Evolutionary conservation across 345 rosid species (phyloP).

Genomic region (Eucalyptus viminalis): DNA sequence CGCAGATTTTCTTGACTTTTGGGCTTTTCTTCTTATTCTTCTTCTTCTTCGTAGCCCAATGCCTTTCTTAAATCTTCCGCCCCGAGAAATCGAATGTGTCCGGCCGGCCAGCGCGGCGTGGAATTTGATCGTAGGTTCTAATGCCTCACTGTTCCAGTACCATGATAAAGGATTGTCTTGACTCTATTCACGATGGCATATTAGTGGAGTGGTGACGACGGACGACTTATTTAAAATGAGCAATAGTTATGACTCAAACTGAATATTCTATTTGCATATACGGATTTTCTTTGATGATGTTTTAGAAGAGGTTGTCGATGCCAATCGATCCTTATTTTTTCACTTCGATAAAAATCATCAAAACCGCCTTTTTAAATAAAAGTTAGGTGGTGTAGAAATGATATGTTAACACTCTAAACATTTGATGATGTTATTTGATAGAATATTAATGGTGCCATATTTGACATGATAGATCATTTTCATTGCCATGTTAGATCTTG

Average conservation of each 20-base stretch:
- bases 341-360: neutral
- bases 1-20: neutral
- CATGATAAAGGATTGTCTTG: neutral
- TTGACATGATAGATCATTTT: neutral
- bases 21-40: neutral
- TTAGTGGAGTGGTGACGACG: fast-evolving
- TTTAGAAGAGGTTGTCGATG: fast-evolving
- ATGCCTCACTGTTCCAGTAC: neutral
- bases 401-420: neutral
- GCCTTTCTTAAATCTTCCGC: neutral
- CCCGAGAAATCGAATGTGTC: neutral
- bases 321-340: neutral
- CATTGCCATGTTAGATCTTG: neutral
- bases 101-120: neutral
- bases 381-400: neutral
- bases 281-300: fast-evolving
- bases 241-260: fast-evolving
- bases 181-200: fast-evolving
- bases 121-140: neutral
- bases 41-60: neutral
- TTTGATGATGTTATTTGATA: neutral
- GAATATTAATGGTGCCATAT: neutral
- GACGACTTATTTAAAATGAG: neutral
- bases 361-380: fast-evolving
- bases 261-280: fast-evolving